These are phyloP conservation scores for Oryza punctata DNA, from an alignment of 176 grass and related monocot genomes.

Conservation along the genomic window DNA sequence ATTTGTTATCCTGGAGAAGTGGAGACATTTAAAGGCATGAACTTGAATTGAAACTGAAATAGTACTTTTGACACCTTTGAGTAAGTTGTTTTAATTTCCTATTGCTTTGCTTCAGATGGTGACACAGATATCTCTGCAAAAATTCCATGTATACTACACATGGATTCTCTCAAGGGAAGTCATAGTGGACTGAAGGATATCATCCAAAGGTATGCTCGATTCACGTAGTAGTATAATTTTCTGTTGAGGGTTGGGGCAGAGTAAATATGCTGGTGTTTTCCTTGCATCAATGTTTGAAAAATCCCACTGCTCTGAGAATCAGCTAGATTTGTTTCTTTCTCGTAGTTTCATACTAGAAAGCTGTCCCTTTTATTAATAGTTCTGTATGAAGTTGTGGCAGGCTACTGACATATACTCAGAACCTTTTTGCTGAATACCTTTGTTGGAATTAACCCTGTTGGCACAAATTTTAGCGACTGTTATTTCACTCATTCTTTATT, in stretches of 20 bases:
- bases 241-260: not conserved
- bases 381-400: not conserved
- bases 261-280: not conserved
- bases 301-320: not conserved
- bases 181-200: slow-evolving; percentile 93
- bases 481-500: no score
- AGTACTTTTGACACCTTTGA: slow-evolving; percentile 30
- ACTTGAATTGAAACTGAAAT: slow-evolving; percentile 22
- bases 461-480: no score
- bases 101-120: slow-evolving; percentile 59
- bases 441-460: not conserved
- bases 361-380: not conserved
- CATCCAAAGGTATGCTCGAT: slow-evolving; percentile 82
- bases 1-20: slow-evolving; percentile 94
- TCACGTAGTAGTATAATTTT: not conserved
- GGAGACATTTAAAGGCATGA: slow-evolving; percentile 52
- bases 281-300: not conserved
- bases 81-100: slow-evolving; percentile 21
- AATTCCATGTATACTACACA: slow-evolving; percentile 90
- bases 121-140: slow-evolving; percentile 46
- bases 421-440: not conserved
- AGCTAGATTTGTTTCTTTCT: not conserved
- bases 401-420: not conserved
- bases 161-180: slow-evolving; percentile 99
- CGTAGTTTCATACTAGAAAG: not conserved